Evolutionary conservation across 768 basidiomycete species (phyloP).

Genomic region (Lactarius vividus): DNA sequence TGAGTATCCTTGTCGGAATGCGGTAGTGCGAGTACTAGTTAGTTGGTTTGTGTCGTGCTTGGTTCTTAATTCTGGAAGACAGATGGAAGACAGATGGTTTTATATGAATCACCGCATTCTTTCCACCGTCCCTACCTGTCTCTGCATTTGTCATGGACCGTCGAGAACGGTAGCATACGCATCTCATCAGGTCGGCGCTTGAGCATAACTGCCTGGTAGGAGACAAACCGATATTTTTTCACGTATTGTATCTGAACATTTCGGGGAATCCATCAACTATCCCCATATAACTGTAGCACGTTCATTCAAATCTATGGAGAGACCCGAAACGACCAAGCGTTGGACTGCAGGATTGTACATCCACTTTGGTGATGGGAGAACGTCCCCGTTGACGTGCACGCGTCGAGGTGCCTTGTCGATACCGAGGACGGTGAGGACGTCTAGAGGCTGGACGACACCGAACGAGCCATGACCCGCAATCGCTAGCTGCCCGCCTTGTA

Average conservation of each 20-base stretch:
- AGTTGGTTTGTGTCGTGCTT: neutral
- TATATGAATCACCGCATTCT: conserved; percentile 15
- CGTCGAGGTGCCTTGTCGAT: conserved; percentile 27
- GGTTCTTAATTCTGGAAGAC: conserved; percentile 11
- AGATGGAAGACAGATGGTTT: neutral
- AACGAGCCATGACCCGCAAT: conserved; percentile 43
- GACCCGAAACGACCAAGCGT: conserved; percentile 15
- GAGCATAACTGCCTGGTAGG: neutral
- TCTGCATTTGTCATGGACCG: conserved; percentile 11
- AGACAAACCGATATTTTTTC: neutral
- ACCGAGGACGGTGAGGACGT: conserved; percentile 58
- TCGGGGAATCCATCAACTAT: neutral
- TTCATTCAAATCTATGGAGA: conserved; percentile 19
- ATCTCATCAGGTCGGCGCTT: neutral
- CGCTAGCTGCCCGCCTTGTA: conserved; percentile 35
- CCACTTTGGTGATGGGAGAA: conserved; percentile 16
- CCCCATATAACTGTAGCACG: conserved; percentile 12
- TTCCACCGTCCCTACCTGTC: conserved; percentile 2
- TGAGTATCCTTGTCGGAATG: neutral
- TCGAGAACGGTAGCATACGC: conserved; percentile 3
- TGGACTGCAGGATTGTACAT: conserved; percentile 16
- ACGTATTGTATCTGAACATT: neutral
- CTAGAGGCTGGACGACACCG: conserved; percentile 46
- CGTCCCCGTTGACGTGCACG: conserved; percentile 6
- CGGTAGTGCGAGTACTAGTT: neutral